Conservation (phyloP, 306 rosid genomes). For the Cucumis hystrix region DNA sequence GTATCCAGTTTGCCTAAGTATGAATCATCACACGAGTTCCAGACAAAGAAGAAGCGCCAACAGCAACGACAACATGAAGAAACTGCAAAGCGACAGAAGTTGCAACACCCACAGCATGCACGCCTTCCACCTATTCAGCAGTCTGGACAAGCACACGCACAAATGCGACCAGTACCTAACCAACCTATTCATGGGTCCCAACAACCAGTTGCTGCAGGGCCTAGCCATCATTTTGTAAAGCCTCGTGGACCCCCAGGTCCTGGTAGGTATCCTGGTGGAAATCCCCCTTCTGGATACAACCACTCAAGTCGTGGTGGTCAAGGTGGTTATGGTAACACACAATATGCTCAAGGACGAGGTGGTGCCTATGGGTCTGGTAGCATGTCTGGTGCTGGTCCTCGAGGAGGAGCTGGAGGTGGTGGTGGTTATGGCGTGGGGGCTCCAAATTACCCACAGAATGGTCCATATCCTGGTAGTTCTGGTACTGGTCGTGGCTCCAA, state of each 20-base stretch:
- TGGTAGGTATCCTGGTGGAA: conserved; percentile 27
- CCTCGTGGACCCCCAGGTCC: conserved; percentile 36
- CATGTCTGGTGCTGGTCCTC: conserved; percentile 30
- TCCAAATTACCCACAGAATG: conserved; percentile 30
- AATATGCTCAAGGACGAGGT: conserved; percentile 39
- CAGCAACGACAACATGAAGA: conserved; percentile 37
- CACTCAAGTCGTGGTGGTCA: conserved; percentile 34
- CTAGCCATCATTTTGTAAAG: conserved; percentile 30
- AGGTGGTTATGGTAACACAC: conserved; percentile 25
- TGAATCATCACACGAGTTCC: conserved; percentile 41
- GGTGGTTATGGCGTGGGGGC: conserved; percentile 31
- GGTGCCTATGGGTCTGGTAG: conserved; percentile 32
- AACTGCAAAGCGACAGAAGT: conserved; percentile 33
- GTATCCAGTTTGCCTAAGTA: conserved; percentile 28
- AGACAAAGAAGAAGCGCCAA: conserved; percentile 39
- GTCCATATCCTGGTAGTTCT: conserved; percentile 26
- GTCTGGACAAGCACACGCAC: conserved; percentile 36
- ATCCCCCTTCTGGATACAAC: conserved; percentile 27
- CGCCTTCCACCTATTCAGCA: conserved; percentile 41
- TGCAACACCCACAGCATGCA: conserved; percentile 35
- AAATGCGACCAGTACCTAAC: conserved; percentile 32
- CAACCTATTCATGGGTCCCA: conserved; percentile 29
- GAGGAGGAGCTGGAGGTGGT: conserved; percentile 32
- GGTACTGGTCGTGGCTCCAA: conserved; percentile 33
- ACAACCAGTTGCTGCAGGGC: conserved; percentile 26